Conservation (phyloP, 2,329 filamentous ascomycete species). For the Paecilomyces dactylethromorphus region DNA sequence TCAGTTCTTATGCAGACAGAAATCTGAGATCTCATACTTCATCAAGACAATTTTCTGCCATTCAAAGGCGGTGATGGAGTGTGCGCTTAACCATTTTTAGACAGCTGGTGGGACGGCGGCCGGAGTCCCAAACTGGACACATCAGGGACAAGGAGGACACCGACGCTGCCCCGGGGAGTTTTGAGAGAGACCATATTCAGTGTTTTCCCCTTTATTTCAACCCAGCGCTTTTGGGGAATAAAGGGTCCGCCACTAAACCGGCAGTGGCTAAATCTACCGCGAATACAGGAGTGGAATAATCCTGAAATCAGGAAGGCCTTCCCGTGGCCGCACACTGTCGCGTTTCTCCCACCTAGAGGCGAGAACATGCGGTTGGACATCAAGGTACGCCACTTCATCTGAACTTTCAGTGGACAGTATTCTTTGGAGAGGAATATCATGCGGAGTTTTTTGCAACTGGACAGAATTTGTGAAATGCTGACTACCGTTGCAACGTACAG, state of each 20-base stretch:
- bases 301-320: slow-evolving; percentile 4
- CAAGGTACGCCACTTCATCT: slow-evolving; percentile 41
- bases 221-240: background rate
- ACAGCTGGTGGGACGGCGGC: background rate
- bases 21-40: background rate
- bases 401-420: background rate
- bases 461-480: slow-evolving; percentile 21
- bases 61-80: background rate
- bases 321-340: slow-evolving; percentile 4
- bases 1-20: too few species aligned
- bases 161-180: background rate
- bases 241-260: background rate
- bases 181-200: background rate
- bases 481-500: slow-evolving; percentile 42
- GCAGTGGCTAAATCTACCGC: background rate
- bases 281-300: background rate
- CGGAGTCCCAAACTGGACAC: background rate
- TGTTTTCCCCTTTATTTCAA: background rate
- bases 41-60: background rate
- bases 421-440: background rate
- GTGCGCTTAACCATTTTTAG: background rate
- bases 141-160: background rate
- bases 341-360: slow-evolving; percentile 2
- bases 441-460: background rate
- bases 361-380: slow-evolving; percentile 54